These are phyloP conservation scores for Colletotrichum sp. DNA, from an alignment of 2,329 filamentous ascomycete genomes.

Conservation along the genomic window DNA sequence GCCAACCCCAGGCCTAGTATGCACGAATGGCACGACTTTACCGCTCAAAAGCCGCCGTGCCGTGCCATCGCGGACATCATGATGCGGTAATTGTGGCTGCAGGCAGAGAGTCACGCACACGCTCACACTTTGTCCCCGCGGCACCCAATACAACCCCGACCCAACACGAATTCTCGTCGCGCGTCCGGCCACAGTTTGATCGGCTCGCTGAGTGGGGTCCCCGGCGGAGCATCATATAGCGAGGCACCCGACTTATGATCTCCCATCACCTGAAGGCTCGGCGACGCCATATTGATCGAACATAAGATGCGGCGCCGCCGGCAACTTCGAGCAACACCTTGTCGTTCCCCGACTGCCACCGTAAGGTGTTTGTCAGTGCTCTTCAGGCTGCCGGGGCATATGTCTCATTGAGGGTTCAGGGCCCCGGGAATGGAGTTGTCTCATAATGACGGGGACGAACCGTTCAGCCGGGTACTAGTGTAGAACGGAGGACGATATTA, in stretches of 20 bases:
- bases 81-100: not conserved
- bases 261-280: conserved; percentile 3
- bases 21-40: not conserved
- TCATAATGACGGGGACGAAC: not conserved
- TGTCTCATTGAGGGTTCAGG: not conserved
- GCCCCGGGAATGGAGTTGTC: not conserved
- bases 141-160: conserved; percentile 1
- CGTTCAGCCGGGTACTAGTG: not conserved
- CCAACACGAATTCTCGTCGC: not conserved
- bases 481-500: not conserved
- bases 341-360: not conserved
- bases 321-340: not conserved
- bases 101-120: not conserved
- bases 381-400: not conserved
- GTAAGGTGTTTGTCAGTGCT: not conserved
- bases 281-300: not conserved
- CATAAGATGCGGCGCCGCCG: not conserved
- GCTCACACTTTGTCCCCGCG: not conserved
- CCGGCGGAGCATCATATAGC: conserved; percentile 16
- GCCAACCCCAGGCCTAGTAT: not conserved
- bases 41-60: not conserved
- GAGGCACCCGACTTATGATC: conserved; percentile 20
- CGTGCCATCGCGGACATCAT: not conserved
- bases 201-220: not conserved
- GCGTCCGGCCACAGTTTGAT: conserved; percentile 11